A percentile compares a stretch with the other conserved stretches of the same genome.
Evolutionary conservation across 2,329 filamentous ascomycete genomes (phyloP).

Genomic region (Pezizomycotina sp.): DNA sequence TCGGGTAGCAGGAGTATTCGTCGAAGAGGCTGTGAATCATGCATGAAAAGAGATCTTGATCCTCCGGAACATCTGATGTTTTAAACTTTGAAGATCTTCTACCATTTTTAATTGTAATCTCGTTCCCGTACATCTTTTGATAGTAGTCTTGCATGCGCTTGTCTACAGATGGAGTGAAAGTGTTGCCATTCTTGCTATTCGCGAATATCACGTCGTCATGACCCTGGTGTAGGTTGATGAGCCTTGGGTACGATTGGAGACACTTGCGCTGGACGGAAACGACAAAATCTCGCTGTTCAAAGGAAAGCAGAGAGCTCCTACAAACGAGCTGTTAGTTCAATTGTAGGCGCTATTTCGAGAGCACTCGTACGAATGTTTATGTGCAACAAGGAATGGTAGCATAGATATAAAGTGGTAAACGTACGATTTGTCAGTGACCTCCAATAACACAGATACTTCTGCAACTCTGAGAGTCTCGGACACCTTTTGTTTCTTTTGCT

Average conservation of each 20-base stretch:
- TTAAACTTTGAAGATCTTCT: no score
- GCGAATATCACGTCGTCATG: constrained; percentile 80
- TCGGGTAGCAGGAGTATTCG: constrained; percentile 86
- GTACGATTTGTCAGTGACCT: constrained; percentile 17
- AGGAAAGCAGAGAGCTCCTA: constrained; percentile 29
- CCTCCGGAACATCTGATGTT: constrained; percentile 64
- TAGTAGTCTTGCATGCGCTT: constrained; percentile 94
- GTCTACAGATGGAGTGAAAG: constrained; percentile 61
- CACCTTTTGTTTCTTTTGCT: constrained; percentile 8
- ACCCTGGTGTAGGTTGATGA: constrained; percentile 92
- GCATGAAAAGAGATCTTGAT: constrained; percentile 91
- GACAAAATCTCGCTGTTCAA: constrained; percentile 52
- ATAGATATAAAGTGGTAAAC: no score
- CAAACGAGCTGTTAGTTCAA: no score
- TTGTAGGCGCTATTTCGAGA: no score
- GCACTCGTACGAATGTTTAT: no score
- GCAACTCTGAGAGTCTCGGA: constrained; percentile 14
- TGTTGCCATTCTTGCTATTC: constrained; percentile 68
- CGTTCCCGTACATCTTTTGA: constrained; percentile 91
- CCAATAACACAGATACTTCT: constrained; percentile 16
- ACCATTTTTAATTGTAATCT: constrained; percentile 76
- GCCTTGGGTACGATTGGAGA: constrained; percentile 76
- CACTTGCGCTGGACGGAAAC: constrained; percentile 61
- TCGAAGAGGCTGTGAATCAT: constrained; percentile 98
- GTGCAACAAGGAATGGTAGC: no score